Conservation (phyloP, 768 basidiomycete species). For the Suillus subaureus region DNA sequence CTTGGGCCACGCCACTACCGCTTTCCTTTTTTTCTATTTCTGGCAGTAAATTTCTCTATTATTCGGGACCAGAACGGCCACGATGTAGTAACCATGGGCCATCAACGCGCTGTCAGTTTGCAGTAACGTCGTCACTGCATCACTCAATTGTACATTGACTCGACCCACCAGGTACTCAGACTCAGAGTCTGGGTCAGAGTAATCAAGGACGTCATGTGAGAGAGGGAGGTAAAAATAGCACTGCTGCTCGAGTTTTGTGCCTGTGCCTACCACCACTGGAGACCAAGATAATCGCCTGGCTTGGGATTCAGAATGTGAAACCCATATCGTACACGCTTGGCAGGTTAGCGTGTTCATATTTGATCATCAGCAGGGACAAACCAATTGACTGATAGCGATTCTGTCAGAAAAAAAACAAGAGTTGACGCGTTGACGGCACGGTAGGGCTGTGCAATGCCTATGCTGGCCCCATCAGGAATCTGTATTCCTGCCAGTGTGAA, state of each 20-base stretch:
- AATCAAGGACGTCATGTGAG: background rate
- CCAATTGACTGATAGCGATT: background rate
- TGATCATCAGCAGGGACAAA: background rate
- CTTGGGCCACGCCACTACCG: conserved; percentile 18
- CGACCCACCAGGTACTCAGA: too few relatives aligned
- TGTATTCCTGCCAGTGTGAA: background rate
- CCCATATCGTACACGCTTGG: background rate
- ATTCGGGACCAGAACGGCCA: background rate
- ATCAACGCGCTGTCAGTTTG: background rate
- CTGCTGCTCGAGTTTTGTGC: background rate
- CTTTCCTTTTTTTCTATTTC: conserved; percentile 26
- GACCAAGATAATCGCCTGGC: background rate
- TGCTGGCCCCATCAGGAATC: background rate
- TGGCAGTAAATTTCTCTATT: conserved; percentile 17
- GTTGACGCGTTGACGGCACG: background rate
- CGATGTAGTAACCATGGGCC: background rate
- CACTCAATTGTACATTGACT: too few relatives aligned
- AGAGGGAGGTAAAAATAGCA: background rate
- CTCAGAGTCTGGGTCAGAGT: too few relatives aligned
- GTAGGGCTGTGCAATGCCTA: background rate
- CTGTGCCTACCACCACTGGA: conserved; percentile 6
- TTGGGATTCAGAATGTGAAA: background rate
- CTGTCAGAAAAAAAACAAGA: background rate
- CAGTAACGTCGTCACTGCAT: too few relatives aligned
- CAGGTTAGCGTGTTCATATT: background rate